These are phyloP conservation scores for Eleusine indica DNA, from an alignment of 176 grass and related monocot species.

Conservation along the genomic window DNA sequence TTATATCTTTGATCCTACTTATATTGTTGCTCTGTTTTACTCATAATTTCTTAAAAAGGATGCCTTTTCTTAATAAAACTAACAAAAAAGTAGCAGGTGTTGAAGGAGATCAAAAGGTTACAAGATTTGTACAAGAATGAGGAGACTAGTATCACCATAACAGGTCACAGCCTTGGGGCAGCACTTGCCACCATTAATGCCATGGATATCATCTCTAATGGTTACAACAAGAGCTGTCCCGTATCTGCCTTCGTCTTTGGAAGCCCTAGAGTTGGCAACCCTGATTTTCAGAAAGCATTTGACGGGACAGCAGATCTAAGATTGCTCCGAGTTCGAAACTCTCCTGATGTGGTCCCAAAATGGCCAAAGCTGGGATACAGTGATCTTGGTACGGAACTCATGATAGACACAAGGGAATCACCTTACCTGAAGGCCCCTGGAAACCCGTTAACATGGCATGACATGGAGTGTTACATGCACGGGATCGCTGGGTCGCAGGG, in stretches of 20 bases:
- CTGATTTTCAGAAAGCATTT: conserved; percentile 61
- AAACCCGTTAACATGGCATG: conserved; percentile 69
- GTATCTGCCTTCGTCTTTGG: conserved; percentile 74
- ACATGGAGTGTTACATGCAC: conserved; percentile 84
- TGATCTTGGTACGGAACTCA: conserved; percentile 63
- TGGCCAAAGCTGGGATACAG: conserved; percentile 64
- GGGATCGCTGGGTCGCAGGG: conserved; percentile 61
- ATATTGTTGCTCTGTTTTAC: conserved; percentile 9
- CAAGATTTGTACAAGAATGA: conserved; percentile 66
- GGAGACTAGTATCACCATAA: conserved; percentile 83
- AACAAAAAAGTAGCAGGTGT: conserved; percentile 55
- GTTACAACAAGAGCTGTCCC: conserved; percentile 46
- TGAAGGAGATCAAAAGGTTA: conserved; percentile 67
- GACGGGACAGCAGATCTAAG: conserved; percentile 46
- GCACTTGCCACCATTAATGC: conserved; percentile 79
- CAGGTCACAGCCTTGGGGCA: conserved; percentile 90
- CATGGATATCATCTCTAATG: conserved; percentile 64
- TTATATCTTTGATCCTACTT: conserved; percentile 5
- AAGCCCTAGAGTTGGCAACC: conserved; percentile 77
- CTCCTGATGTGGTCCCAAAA: conserved; percentile 66
- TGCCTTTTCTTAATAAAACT: conserved; percentile 1
- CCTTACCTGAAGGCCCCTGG: conserved; percentile 72
- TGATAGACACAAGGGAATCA: conserved; percentile 68
- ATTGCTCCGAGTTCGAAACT: conserved; percentile 64
- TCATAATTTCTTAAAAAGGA: background rate